Base-by-base conservation (phyloP, 2,329 filamentous ascomycete species). In the Aspergillus alliaceus region DNA sequence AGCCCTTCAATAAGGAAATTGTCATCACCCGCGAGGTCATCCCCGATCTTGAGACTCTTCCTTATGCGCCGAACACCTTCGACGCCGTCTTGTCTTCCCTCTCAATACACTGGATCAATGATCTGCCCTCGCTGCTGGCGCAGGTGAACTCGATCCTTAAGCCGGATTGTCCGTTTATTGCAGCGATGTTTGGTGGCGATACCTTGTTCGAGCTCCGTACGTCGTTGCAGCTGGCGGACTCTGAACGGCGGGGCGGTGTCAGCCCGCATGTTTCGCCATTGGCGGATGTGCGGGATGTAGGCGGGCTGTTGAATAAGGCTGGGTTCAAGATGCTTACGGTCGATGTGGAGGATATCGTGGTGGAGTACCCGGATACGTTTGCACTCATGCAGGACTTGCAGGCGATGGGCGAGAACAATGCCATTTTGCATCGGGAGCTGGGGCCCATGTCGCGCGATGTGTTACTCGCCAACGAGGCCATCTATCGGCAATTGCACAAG, bases 291-390 rank as follows among this genome's bases (percentile, higher is more conserved):
- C 84, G 90, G 18, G 96, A 99, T 70, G 85, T 98, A 1, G 95
- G 95, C 2, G 93, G 92, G 1, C 78, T 99, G 53, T 78, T 99
- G 60, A 90, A 90, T 65, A 87, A 88, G 61, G 90, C 93, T 0
- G 92, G 93, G 18, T 99, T 98, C 80, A 96, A 93, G 75, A 89
- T 99, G 80, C 81, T 98, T 66, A 99, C 96, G 0, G 92, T 99
- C 1, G 95, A 99, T 68, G 88, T 99, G 14, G 96, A 99, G 75
- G 95, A 99, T 75, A 96, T 99, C 51, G 86, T 98, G 27, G 91
- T 99, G 29, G 92, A 96, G 72, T 99, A 92, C 70, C 95, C 95
- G 0, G 86, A 93, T 75, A 89, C 84, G 0, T 96, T 96, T 77
- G 86, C 91, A 1, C 79, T 99, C 54, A 96, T 99, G 93, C 84